phyloP scores from a whole-genome alignment of 208 protist genomes.

The Leishmania amazonensis region DNA sequence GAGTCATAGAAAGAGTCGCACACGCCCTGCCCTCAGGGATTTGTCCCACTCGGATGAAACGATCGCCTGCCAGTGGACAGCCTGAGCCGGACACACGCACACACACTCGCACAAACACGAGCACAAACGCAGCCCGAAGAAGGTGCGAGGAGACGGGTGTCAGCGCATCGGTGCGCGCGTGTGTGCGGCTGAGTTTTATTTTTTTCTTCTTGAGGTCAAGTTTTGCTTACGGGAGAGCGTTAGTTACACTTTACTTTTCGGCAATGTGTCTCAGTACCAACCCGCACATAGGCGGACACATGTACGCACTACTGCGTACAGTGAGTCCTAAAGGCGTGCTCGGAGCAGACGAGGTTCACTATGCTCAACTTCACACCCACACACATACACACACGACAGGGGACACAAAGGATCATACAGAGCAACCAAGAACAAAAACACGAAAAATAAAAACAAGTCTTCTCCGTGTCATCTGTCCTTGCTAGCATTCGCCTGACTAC shows the following conservation, averaged over 20 bases:
- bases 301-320: conserved; percentile 13
- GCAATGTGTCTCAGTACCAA: not conserved
- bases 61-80: not conserved
- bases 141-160: not conserved
- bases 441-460: too few species aligned
- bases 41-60: not conserved
- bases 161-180: not conserved
- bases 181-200: not conserved
- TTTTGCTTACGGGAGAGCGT: not conserved
- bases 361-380: not conserved
- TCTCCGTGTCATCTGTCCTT: not conserved
- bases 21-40: too few species aligned
- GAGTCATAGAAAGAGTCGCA: not conserved
- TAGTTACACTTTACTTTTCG: conserved; percentile 5
- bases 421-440: not conserved
- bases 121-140: not conserved
- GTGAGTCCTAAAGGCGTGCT: conserved; percentile 3
- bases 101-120: not conserved
- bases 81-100: not conserved
- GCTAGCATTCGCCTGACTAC: not conserved
- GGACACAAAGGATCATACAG: too few species aligned
- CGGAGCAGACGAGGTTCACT: not conserved
- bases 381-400: not conserved
- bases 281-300: not conserved
- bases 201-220: not conserved